Evolutionary conservation across 2,329 filamentous ascomycete species (phyloP), one percentile per base, ranked within the genome.

Genomic region (Exophiala spinifera): DNA sequence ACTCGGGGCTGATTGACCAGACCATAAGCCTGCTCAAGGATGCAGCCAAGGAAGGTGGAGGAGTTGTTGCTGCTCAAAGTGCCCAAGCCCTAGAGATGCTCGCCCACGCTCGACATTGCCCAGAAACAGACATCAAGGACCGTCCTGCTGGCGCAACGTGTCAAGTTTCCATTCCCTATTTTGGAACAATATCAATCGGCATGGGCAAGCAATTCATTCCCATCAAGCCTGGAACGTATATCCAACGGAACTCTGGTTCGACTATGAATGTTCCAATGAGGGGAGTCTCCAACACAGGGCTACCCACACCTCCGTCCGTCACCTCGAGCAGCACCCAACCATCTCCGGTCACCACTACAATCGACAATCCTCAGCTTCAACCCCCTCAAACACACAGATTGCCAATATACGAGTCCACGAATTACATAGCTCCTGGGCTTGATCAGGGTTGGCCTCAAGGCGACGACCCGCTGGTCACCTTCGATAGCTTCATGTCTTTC

Each of bases 111-210:
- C 57, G 65, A 23, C 56, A 64, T 25, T 51, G 67, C 60, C 37
- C 47, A 37, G 43, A 49, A 3, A 55, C 13, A 54, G 55, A 36
- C 52, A 60, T n/a, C 19, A 34, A 49, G 43, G 21, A 49, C 51
- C 51, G 49, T 21, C 44, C 43, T 28, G 20, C 19, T 25, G 49
- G 53, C 20, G 51, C 60, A 6, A 65, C 61, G 4, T 74, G 70
- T 58, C 72, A 74, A 60, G 69, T 74, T 15, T 69, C 70, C 4
- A 70, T 77, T 19, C 74, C 75, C 2, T 76, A 74, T 53, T 76
- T 76, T 66, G 72, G 79, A 19, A 76, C 69, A 8, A 69, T 74
- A 31, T 66, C 67, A 7, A 66, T 74, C 6, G 66, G 68, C 5
- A 63, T 66, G 4, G 70, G 70, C 28, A 66, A 67, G 33, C 69